A percentile compares a stretch with the other conserved stretches of the same genome.
phyloP scores from a whole-genome alignment of 495 filamentous ascomycete genomes.

The Acidiella bohemica region DNA sequence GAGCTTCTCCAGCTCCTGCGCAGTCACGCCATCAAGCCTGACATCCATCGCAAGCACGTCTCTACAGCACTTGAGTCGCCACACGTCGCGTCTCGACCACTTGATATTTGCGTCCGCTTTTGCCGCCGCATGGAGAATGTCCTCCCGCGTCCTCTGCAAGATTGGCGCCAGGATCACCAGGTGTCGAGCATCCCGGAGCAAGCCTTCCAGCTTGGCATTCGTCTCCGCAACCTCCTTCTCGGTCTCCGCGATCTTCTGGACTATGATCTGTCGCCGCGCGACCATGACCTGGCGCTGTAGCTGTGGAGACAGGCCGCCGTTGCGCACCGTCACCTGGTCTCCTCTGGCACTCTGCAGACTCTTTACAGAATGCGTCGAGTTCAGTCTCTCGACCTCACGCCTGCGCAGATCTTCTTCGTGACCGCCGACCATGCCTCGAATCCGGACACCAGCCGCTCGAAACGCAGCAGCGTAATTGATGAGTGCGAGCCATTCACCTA shows the following conservation, averaged over 20 bases:
- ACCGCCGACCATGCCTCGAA: constrained; percentile 71
- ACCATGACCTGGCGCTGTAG: constrained; percentile 70
- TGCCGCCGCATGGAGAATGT: constrained; percentile 70
- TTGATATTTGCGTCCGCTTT: constrained; percentile 79
- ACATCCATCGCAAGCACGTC: constrained; percentile 78
- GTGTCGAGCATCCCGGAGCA: constrained; percentile 85
- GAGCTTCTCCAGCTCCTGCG: constrained; percentile 16
- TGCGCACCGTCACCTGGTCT: constrained; percentile 53
- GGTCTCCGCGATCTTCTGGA: constrained; percentile 65
- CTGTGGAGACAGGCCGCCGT: constrained; percentile 59
- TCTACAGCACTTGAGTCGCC: constrained; percentile 78
- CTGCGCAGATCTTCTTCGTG: constrained; percentile 73
- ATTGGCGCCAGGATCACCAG: constrained; percentile 80
- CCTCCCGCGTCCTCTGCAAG: constrained; percentile 70
- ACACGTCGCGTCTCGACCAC: constrained; percentile 86
- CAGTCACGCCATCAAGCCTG: constrained; percentile 49
- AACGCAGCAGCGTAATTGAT: constrained; percentile 95
- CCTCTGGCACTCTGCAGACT: constrained; percentile 53
- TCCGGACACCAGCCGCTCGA: constrained; percentile 78
- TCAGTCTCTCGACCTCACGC: constrained; percentile 56
- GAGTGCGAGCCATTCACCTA: constrained; percentile 95
- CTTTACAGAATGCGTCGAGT: constrained; percentile 41
- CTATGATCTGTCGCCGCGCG: constrained; percentile 69
- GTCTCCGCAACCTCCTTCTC: constrained; percentile 64
- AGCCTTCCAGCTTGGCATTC: constrained; percentile 63